phyloP scores from a whole-genome alignment of 2,329 filamentous ascomycete species.

The Calonectria crousiana region DNA sequence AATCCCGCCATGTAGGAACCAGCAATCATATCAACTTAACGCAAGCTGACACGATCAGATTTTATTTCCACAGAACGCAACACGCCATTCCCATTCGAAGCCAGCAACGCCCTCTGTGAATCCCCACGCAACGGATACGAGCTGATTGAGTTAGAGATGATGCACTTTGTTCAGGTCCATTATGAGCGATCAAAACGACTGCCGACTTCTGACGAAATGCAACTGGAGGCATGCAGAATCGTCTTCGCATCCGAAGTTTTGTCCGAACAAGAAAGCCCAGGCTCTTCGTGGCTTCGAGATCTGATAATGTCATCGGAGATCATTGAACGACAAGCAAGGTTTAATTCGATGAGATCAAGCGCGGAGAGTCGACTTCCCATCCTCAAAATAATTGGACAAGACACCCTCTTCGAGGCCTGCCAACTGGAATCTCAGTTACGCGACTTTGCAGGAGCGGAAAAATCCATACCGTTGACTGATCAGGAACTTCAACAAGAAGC shows the following conservation, averaged over 20 bases:
- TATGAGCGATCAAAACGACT: constrained; percentile 4
- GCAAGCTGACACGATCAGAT: not conserved
- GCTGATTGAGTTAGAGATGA: constrained; percentile 25
- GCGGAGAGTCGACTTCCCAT: constrained; percentile 11
- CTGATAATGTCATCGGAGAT: constrained; percentile 23
- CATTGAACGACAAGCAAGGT: constrained; percentile 14
- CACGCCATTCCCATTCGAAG: constrained; percentile 28
- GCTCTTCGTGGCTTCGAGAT: constrained; percentile 30
- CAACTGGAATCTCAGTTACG: constrained; percentile 9
- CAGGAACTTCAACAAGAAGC: constrained; percentile 25
- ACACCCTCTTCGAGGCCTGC: constrained; percentile 18
- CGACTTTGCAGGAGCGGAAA: not conserved
- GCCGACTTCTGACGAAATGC: constrained; percentile 23
- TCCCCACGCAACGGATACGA: constrained; percentile 26
- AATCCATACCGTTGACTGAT: constrained; percentile 2
- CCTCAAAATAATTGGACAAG: not conserved
- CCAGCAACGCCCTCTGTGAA: constrained; percentile 14
- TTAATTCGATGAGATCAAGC: constrained; percentile 13
- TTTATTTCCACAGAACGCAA: constrained; percentile 22
- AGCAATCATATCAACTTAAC: not conserved
- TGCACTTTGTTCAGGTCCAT: constrained; percentile 24
- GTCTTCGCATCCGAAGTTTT: constrained; percentile 24
- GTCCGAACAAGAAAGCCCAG: not conserved
- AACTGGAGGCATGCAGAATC: constrained; percentile 29
- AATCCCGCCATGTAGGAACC: constrained; percentile 48